Percentiles rank a stretch among this genome's conserved stretches.
These are phyloP conservation scores for Pseudocercospora macadamiae DNA, from an alignment of 2,329 filamentous ascomycete species.

Conservation along the genomic window DNA sequence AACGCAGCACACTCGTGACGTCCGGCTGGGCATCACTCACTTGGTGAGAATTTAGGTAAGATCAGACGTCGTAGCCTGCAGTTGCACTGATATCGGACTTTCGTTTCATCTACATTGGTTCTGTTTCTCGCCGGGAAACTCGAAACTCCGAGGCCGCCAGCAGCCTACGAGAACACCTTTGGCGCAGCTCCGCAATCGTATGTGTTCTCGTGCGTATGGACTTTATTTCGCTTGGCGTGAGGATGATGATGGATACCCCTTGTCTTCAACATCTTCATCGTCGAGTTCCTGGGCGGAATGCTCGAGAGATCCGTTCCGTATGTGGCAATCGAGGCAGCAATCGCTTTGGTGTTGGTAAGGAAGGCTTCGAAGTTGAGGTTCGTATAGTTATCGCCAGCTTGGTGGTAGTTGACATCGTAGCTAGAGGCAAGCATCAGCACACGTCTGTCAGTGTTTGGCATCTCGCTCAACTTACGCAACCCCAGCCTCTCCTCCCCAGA, in stretches of 20 bases:
- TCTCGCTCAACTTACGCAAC: constrained; percentile 34
- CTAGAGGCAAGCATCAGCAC: background rate
- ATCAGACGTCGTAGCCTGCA: too few relatives aligned
- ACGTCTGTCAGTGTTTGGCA: background rate
- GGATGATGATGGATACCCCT: constrained; percentile 16
- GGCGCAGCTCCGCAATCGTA: constrained; percentile 16
- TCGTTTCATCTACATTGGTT: background rate
- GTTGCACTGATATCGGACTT: too few relatives aligned
- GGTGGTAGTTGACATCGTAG: constrained; percentile 62
- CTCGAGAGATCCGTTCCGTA: constrained; percentile 48
- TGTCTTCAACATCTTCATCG: constrained; percentile 16
- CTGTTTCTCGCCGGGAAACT: background rate
- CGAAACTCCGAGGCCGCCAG: background rate
- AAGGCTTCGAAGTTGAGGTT: constrained; percentile 60
- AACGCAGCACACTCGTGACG: too few relatives aligned
- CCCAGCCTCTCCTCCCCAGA: constrained; percentile 73
- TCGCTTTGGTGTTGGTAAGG: constrained; percentile 59
- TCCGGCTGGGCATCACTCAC: too few relatives aligned
- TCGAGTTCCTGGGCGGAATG: constrained; percentile 11
- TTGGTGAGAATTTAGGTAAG: too few relatives aligned
- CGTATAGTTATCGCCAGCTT: constrained; percentile 54
- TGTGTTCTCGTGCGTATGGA: constrained; percentile 13
- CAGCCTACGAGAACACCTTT: constrained; percentile 9
- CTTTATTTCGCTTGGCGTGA: constrained; percentile 18
- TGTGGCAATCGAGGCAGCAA: constrained; percentile 71